Base-by-base conservation (phyloP, 2,329 filamentous ascomycete genomes). In the Leptographium wingfieldii region DNA sequence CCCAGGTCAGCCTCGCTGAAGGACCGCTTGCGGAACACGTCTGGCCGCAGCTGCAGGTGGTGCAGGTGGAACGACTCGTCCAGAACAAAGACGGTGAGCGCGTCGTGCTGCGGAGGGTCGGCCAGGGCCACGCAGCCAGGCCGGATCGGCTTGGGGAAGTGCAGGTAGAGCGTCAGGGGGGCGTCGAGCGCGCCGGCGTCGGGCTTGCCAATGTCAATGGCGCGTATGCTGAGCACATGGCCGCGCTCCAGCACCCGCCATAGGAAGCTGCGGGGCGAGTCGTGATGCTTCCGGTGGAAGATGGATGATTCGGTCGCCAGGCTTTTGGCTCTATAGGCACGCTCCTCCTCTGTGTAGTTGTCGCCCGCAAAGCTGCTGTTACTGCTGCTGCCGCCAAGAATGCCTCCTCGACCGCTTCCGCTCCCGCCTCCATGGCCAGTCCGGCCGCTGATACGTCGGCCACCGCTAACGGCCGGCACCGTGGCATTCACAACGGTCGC, bases 171-270 rank as follows among this genome's bases (percentile, higher is more conserved):
- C 5, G 88, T 86, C 57, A 94, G 76, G 64, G 86, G 83, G 59
- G 88, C 83, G 72, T 95, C 90, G 52, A 77, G 73, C 27, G 84
- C 80, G 65, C 80, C 27, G 29, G 58, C 63, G 78, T 79, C 65
- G 78, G 82, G 74, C 74, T 81, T 91, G 70, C 84, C 87, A 65
- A 96, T 75, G 73, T 99, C 94, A 62, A 89, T 84, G 49, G 84
- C 85, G 69, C 90, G 87, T 57, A 99, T 79, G 73, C 94, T 92
- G 66, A 99, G 78, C 63, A 90, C 78, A 65, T 82, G 88, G 68
- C 85, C 84, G 67, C 90, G 84, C 68, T 95, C 87, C 62, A 96
- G 75, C 48, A 97, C 80, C 66, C 92, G 84, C 94, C 94, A 99
- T 55, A 96, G 80, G 69, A 97, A 95, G 72, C 84, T 90, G 69